Conservation (phyloP, 805 yeast genomes). For the Lachancea waltii region DNA sequence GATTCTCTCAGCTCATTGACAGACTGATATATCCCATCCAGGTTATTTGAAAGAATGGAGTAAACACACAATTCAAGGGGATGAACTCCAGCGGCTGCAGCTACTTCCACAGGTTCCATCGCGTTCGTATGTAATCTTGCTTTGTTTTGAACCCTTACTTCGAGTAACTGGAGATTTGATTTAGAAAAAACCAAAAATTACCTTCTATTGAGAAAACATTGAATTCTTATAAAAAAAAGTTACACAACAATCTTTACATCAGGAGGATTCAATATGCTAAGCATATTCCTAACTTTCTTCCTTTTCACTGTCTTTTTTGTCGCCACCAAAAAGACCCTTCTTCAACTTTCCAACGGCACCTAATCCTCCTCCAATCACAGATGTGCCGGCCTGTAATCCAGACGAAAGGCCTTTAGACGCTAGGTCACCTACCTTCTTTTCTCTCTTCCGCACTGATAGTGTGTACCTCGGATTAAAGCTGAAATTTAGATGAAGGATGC, state of each 20-base stretch:
- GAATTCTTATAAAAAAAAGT: too few species aligned
- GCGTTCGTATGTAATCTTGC: background rate
- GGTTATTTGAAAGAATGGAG: constrained; percentile 25
- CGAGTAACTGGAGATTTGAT: background rate
- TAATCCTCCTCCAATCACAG: constrained; percentile 39
- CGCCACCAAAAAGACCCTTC: constrained; percentile 37
- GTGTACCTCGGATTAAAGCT: constrained; percentile 69
- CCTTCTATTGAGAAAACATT: too few species aligned
- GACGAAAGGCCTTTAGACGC: constrained; percentile 48
- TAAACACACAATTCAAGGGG: constrained; percentile 30
- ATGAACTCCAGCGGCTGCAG: constrained; percentile 19
- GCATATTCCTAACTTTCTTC: background rate
- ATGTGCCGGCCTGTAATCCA: constrained; percentile 39
- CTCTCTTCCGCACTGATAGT: constrained; percentile 36
- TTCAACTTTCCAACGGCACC: constrained; percentile 39
- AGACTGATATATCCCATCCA: constrained; percentile 29
- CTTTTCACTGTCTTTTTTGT: constrained; percentile 8
- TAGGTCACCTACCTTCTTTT: constrained; percentile 39
- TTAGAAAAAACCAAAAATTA: too few species aligned
- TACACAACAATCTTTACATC: too few species aligned
- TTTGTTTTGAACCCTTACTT: background rate
- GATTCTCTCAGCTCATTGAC: constrained; percentile 29
- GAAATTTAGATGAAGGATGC: constrained; percentile 53
- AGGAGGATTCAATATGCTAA: too few species aligned
- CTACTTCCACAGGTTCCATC: constrained; percentile 9